Evolutionary conservation across 441 rosid species (phyloP), one percentile per base, ranked within the genome.

Genomic region (Aquilaria agallochum): DNA sequence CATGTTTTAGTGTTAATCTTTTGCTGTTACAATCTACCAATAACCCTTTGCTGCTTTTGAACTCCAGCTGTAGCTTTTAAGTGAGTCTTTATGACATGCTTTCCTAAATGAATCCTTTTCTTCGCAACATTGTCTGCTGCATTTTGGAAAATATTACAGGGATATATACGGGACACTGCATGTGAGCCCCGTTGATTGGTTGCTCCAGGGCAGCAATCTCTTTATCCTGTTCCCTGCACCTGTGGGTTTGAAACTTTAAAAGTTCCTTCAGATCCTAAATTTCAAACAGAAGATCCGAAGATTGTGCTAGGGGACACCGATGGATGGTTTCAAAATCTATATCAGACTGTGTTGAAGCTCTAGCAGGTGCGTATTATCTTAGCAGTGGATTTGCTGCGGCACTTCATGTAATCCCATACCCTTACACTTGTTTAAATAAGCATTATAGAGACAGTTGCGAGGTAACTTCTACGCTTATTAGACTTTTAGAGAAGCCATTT

Each of bases 121-220:
- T 20, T 20, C 27, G 27, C 27, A 20, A 20, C 27, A 20, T 20
- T 20, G 27, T 20, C 27, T 20, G 27, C 27, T 20, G 27, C 27
- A 20, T 20, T 20, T 20, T 20, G 1, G 27, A 20, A 20, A 20
- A 20, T 20, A 20, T 20, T 20, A 53, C 68, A 93, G 98, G 95
- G 83, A 66, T 92, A 89, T 65, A 76, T 95, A 70, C 78, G 92
- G 70, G 95, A 89, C 31, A 40, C 84, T 59, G 78, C 95, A 58
- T 95, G 92, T 73, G 89, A 89, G 68, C 93, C 98, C 30, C 96
- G 95, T 66, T 88, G 85, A 55, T 95, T 98, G 98, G 83, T 80
- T 11, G 95, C 98, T 76, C 96, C 99, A 5, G 98, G 98, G 51
- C 98, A 95, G 50, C 40, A 12, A 30, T 70, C 90, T 60, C 46